These are phyloP conservation scores for Eragrostis tef DNA, from an alignment of 202 grass and related monocot species.

Conservation along the genomic window DNA sequence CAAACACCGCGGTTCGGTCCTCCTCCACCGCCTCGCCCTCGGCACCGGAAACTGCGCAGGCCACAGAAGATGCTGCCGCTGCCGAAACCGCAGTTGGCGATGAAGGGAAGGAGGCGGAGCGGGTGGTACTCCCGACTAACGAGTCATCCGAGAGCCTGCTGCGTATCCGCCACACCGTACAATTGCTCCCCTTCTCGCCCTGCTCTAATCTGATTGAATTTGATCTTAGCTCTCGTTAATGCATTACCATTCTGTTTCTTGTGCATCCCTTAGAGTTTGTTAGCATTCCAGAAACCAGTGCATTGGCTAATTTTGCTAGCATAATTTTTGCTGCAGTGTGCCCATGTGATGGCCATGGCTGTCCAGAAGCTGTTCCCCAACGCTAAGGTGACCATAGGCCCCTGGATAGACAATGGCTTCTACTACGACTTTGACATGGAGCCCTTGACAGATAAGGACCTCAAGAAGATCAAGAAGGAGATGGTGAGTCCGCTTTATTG, in stretches of 20 bases:
- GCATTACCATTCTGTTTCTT: background rate
- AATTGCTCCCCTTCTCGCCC: background rate
- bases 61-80: constrained; percentile 30
- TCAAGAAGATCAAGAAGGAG: constrained; percentile 98
- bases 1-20: constrained; percentile 30
- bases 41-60: constrained; percentile 23
- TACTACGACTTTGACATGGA: constrained; percentile 99
- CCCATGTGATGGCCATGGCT: constrained; percentile 99
- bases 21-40: constrained; percentile 37
- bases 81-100: background rate
- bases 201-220: background rate
- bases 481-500: constrained; percentile 62
- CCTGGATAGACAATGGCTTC: constrained; percentile 98
- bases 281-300: background rate
- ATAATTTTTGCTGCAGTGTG: constrained; percentile 58
- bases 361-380: constrained; percentile 93
- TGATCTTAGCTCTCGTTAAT: background rate
- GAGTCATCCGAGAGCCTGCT: constrained; percentile 75
- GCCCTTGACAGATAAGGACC: constrained; percentile 78
- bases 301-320: background rate
- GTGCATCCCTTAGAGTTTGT: background rate
- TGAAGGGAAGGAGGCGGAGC: constrained; percentile 44
- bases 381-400: constrained; percentile 93
- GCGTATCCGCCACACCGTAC: constrained; percentile 86
- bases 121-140: constrained; percentile 80